Percentiles rank a stretch among this genome's conserved stretches.
Conservation (phyloP, 768 basidiomycete genomes). For the Epithele typhae region DNA sequence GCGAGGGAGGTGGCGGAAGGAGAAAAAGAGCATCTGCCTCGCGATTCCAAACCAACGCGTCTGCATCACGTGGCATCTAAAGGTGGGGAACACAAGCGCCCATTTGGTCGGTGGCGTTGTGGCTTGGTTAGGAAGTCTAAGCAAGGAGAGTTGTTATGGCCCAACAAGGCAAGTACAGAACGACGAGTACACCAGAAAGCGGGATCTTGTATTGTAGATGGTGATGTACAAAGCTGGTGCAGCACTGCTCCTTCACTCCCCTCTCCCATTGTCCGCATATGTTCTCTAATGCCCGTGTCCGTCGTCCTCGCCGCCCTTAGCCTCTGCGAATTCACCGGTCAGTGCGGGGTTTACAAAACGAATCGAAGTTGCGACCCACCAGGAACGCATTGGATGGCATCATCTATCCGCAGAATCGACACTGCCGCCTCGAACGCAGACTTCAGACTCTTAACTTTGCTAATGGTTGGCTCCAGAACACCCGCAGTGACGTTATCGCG, state of each 20-base stretch:
- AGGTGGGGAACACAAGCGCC: too few species aligned
- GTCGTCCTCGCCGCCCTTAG: slow-evolving; percentile 66
- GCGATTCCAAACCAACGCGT: slow-evolving; percentile 9
- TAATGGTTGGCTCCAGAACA: slow-evolving; percentile 93
- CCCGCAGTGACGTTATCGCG: slow-evolving; percentile 93
- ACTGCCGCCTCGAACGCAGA: slow-evolving; percentile 96
- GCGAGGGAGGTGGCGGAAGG: slow-evolving; percentile 1
- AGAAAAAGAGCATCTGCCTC: not conserved
- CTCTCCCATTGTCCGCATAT: slow-evolving; percentile 1
- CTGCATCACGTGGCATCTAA: slow-evolving; percentile 5
- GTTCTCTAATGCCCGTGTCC: slow-evolving; percentile 63
- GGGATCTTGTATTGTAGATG: slow-evolving; percentile 1
- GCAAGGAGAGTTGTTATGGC: too few species aligned
- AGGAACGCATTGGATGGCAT: slow-evolving; percentile 87
- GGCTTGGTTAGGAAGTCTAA: slow-evolving; percentile 5
- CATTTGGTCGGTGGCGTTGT: slow-evolving; percentile 1
- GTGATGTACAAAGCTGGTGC: slow-evolving; percentile 15
- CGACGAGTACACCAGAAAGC: not conserved
- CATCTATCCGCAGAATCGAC: slow-evolving; percentile 90
- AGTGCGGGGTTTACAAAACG: not conserved
- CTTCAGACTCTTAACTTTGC: slow-evolving; percentile 96
- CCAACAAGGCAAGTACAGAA: not conserved
- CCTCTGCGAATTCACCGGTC: slow-evolving; percentile 43
- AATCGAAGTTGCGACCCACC: slow-evolving; percentile 44
- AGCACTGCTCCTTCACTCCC: too few species aligned